Evolutionary conservation across 2,329 filamentous ascomycete species (phyloP), one percentile per base, ranked within the genome.

Genomic region (Colletotrichum cordylinicola): DNA sequence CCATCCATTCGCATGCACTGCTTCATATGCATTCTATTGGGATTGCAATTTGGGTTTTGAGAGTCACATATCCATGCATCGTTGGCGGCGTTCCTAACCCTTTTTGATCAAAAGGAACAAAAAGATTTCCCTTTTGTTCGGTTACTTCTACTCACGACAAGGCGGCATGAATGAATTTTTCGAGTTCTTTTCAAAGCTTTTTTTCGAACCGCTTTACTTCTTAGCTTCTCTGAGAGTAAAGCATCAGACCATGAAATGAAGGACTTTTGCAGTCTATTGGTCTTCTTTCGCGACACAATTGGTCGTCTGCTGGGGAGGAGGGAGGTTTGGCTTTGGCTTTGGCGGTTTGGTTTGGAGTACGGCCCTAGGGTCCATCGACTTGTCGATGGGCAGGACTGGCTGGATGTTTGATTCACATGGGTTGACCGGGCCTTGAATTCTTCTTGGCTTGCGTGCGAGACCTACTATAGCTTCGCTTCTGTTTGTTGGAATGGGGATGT

Each of bases 31-130:
- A 69, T 77, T 75, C 70, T 70, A 65, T 52, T 10, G 66, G 70
- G 62, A 43, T 27, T 74, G 73, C 73, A 56, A 74, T 76, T 74
- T 71, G 65, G 70, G 56, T 64, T 76, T 77, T 70, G 65, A 77
- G 70, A 74, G 74, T 72, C 68, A 76, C 62, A 76, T 73, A 77
- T 76, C 60, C 65, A 81, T 85, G 84, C 84, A 86, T 86, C 80
- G 80, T 82, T 77, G 79, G 81, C 80, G 82, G 84, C 83, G 83
- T 84, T 85, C 77, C 73, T 43, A 71, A 70, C 75, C 70, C 56
- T 78, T 72, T 70, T 75, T 69, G 55, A 70, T 72, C 60, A 69
- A 67, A 69, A 75, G 66, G 60, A 52, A 73, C 72, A 74, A 75
- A 75, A 73, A 71, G 64, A 62, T 77, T 64, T 65, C 66, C 62